phyloP scores from a whole-genome alignment of 2,329 filamentous ascomycete genomes.

The Ascochyta lentis region DNA sequence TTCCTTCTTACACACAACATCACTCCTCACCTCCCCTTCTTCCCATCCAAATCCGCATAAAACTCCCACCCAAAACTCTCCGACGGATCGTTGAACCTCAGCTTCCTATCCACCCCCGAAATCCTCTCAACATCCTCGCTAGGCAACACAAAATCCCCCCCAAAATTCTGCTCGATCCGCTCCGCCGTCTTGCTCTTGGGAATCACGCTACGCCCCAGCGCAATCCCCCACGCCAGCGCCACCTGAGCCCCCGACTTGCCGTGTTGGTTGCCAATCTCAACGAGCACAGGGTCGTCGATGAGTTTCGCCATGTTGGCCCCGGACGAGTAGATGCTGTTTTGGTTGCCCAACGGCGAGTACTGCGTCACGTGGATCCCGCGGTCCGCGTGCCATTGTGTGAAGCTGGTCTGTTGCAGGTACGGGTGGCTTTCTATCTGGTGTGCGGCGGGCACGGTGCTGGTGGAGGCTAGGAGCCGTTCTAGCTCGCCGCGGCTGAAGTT shows the following conservation, averaged over 20 bases:
- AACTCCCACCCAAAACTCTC: conserved; percentile 64
- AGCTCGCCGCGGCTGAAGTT: conserved; percentile 49
- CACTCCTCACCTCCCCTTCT: conserved; percentile 25
- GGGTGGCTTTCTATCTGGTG: conserved; percentile 45
- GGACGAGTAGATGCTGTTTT: conserved; percentile 41
- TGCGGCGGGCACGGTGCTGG: conserved; percentile 35
- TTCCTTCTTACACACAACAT: too few species aligned
- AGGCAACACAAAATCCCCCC: conserved; percentile 73
- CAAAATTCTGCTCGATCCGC: conserved; percentile 40
- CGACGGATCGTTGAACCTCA: conserved; percentile 68
- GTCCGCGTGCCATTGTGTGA: conserved; percentile 36
- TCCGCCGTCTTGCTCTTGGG: conserved; percentile 44
- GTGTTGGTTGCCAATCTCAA: conserved; percentile 69
- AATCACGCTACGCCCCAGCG: conserved; percentile 55
- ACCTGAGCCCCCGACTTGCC: conserved; percentile 79
- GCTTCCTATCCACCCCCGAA: conserved; percentile 63
- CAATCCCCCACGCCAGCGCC: conserved; percentile 85
- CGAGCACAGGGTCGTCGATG: conserved; percentile 65
- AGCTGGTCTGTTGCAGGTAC: conserved; percentile 36
- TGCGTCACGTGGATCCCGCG: conserved; percentile 44
- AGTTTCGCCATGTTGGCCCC: conserved; percentile 44
- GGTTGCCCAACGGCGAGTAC: conserved; percentile 46
- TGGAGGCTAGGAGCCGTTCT: conserved; percentile 60
- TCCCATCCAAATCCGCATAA: conserved; percentile 64
- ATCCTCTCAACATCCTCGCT: conserved; percentile 74